Evolutionary conservation across 2,329 filamentous ascomycete species (phyloP), one percentile per base, ranked within the genome.

Genomic region (Graphilbum fragrans): DNA sequence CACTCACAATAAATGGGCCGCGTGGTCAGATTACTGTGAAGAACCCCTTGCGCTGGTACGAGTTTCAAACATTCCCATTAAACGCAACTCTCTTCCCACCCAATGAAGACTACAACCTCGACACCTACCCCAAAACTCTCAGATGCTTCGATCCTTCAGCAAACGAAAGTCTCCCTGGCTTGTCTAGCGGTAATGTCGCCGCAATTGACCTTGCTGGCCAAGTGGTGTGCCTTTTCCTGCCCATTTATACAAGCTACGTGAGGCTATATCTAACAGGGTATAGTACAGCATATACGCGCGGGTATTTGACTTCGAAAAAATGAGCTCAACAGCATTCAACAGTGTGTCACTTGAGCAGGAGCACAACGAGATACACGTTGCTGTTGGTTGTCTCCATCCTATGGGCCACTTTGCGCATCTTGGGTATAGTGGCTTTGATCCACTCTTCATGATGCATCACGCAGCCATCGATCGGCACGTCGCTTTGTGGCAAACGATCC

Each of bases 401-500:
- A 53, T 46, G 38, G 46, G 50, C 2, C 50, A 53, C 29, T 46
- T 64, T 14, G 54, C 51, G 2, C 47, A 52, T 25, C 45, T 64
- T 16, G 54, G 53, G 17, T 55, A 59, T 38, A 58, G 62, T 5
- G 56, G 55, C 18, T 66, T 63, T 42, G 62, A 67, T 41, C 54
- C 63, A 11, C 49, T 67, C 17, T 67, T 67, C 43, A 63, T 63
- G 59, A 59, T 68, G n/a, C 64, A 67, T 42, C 64, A 66, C 57
- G 58, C 64, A 41, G 73, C 77, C 49, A 61, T 78, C 38, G 72
- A 78, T 47, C 66, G 74, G 27, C 61, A 77, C 17, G 70, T 73
- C 47, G 65, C 68, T 1, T 49, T 66, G 33, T 66, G 58, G 58
- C 53, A 61, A 47, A 55, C 55, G 4, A 50, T 60, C 18, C 52